phyloP scores from a whole-genome alignment of 345 rosid genomes.

The Brassica incana region DNA sequence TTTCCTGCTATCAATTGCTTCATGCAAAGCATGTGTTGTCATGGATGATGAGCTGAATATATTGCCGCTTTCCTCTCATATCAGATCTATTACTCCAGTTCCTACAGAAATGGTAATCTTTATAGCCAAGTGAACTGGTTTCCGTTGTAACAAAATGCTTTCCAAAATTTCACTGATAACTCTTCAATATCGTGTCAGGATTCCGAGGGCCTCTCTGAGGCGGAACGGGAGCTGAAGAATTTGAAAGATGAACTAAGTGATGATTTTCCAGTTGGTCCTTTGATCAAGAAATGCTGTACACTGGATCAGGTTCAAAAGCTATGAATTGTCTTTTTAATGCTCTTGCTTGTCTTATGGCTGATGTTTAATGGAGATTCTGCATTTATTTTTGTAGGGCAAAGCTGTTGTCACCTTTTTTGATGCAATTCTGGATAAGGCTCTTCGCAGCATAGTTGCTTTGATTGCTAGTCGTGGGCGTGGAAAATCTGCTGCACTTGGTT shows the following conservation, averaged over 20 bases:
- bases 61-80: slow-evolving; percentile 91
- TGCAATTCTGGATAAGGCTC: slow-evolving; percentile 83
- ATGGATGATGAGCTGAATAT: slow-evolving; percentile 98
- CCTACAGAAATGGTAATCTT: slow-evolving; percentile 61
- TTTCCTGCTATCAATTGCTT: slow-evolving; percentile 81
- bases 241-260: slow-evolving; percentile 84
- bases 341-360: slow-evolving; percentile 12
- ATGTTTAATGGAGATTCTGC: background rate
- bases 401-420: slow-evolving; percentile 88
- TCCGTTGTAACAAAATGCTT: background rate
- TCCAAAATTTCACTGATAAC: background rate
- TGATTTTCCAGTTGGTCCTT: slow-evolving; percentile 91
- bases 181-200: slow-evolving; percentile 49
- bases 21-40: slow-evolving; percentile 85
- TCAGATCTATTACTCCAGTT: slow-evolving; percentile 64
- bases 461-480: slow-evolving; percentile 99
- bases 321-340: slow-evolving; percentile 9
- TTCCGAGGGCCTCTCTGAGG: slow-evolving; percentile 86
- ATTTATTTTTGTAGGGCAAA: slow-evolving; percentile 60
- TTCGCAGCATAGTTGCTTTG: slow-evolving; percentile 81
- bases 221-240: slow-evolving; percentile 73
- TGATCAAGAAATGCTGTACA: slow-evolving; percentile 88
- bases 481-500: slow-evolving; percentile 94
- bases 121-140: background rate
- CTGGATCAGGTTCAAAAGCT: slow-evolving; percentile 73